A percentile compares a stretch with the other conserved stretches of the same genome.
Conservation (phyloP, 768 basidiomycete species). For the Panaeolus papilionaceus region DNA sequence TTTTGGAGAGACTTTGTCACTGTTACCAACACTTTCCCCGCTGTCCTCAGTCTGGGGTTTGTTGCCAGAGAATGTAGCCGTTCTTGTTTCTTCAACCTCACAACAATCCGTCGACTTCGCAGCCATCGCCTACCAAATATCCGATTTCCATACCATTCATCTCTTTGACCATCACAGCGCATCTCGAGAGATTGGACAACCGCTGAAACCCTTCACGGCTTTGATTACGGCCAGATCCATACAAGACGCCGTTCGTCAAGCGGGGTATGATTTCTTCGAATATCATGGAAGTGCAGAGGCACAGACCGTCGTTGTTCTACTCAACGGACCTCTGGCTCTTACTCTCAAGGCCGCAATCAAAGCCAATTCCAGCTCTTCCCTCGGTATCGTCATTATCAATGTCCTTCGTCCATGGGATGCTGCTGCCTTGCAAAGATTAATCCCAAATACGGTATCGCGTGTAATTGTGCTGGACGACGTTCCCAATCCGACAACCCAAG, state of each 20-base stretch:
- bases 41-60: slow-evolving; percentile 64
- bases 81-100: slow-evolving; percentile 85
- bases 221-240: slow-evolving; percentile 39
- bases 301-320: slow-evolving; percentile 67
- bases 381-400: slow-evolving; percentile 76
- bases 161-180: slow-evolving; percentile 88
- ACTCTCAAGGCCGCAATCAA: slow-evolving; percentile 58
- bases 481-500: slow-evolving; percentile 62
- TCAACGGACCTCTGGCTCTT: slow-evolving; percentile 81
- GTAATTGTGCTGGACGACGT: slow-evolving; percentile 86
- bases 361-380: slow-evolving; percentile 41
- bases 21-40: slow-evolving; percentile 80
- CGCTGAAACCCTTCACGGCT: slow-evolving; percentile 46
- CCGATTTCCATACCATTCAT: slow-evolving; percentile 77
- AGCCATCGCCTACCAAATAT: slow-evolving; percentile 73
- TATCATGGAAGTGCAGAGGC: slow-evolving; percentile 74
- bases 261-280: slow-evolving; percentile 80
- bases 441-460: slow-evolving; percentile 64
- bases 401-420: slow-evolving; percentile 88
- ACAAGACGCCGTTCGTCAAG: slow-evolving; percentile 54
- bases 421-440: slow-evolving; percentile 57
- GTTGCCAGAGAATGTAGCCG: slow-evolving; percentile 68
- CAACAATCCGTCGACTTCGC: slow-evolving; percentile 85
- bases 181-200: slow-evolving; percentile 75
- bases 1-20: slow-evolving; percentile 65